phyloP scores from a whole-genome alignment of 169 alveolate species.

The Eimeria sp. region DNA sequence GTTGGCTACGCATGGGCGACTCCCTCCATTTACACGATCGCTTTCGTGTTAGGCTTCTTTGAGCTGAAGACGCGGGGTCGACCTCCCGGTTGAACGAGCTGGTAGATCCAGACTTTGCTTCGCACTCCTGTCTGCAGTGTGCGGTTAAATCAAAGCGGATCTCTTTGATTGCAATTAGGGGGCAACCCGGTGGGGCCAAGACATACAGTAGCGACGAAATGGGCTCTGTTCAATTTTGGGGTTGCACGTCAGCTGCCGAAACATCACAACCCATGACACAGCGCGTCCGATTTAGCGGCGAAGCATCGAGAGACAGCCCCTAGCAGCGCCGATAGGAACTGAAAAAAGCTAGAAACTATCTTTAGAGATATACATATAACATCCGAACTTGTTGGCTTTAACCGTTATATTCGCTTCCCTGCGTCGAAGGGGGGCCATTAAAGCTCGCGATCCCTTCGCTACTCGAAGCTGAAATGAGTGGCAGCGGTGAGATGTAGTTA shows the following conservation, averaged over 20 bases:
- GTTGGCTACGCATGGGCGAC: neutral
- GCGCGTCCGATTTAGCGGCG: neutral
- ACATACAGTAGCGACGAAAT: neutral
- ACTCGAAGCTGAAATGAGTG: neutral
- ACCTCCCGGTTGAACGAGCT: neutral
- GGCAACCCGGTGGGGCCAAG: neutral
- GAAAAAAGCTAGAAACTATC: neutral
- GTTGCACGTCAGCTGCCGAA: neutral
- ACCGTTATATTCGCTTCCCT: neutral
- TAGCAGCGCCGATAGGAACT: neutral
- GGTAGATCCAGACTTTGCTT: neutral
- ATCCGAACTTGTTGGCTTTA: neutral
- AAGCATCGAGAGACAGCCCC: constrained; percentile 49
- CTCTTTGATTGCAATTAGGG: neutral
- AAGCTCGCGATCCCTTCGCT: neutral
- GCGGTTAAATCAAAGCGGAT: neutral
- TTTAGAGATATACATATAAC: neutral
- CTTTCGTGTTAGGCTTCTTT: neutral
- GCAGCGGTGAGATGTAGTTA: neutral
- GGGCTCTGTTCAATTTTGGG: neutral
- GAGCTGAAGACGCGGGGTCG: neutral
- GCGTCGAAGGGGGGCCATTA: neutral
- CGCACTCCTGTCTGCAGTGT: neutral
- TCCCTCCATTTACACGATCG: neutral
- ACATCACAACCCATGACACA: neutral